Evolutionary conservation across 106 monocot species (phyloP).

Genomic region (Ottelia alismoides): DNA sequence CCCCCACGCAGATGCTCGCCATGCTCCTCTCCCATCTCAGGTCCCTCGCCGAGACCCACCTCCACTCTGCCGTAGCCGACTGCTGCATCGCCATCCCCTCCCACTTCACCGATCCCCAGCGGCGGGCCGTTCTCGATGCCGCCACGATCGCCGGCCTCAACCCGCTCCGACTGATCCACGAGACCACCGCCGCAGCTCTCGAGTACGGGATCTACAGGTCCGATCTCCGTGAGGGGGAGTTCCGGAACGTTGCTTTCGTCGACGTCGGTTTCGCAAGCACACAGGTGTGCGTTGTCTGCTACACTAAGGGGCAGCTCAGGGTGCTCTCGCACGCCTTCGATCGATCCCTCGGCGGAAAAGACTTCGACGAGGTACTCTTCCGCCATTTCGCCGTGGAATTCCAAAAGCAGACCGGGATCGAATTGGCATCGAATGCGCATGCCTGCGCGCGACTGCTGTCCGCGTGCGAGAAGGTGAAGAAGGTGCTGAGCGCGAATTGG

Average conservation of each 20-base stretch:
- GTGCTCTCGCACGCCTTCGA: conserved; percentile 55
- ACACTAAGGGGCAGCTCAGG: conserved; percentile 57
- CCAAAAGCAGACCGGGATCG: conserved; percentile 46
- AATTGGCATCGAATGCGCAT: conserved; percentile 54
- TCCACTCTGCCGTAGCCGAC: conserved; percentile 45
- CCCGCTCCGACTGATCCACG: conserved; percentile 58
- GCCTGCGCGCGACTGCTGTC: conserved; percentile 49
- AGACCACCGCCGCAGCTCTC: conserved; percentile 58
- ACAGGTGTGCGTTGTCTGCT: conserved; percentile 69
- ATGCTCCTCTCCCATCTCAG: conserved; percentile 74
- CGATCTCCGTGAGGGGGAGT: conserved; percentile 51
- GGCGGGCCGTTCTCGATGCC: conserved; percentile 62
- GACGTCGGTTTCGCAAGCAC: conserved; percentile 78
- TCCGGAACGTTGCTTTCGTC: conserved; percentile 60
- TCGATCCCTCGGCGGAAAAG: conserved; percentile 63
- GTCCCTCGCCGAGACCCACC: conserved; percentile 60
- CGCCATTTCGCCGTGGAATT: conserved; percentile 64
- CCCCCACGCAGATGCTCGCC: conserved; percentile 63
- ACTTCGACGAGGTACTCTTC: conserved; percentile 73
- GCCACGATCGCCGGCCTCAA: conserved; percentile 56
- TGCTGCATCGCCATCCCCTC: conserved; percentile 81
- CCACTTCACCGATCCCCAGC: conserved; percentile 73
- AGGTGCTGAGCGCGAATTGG: conserved; percentile 73
- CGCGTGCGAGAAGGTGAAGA: conserved; percentile 78
- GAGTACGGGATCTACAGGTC: conserved; percentile 79